Evolutionary conservation across 1,284 basidiomycete species (phyloP).

Genomic region (Peniophora sp.): DNA sequence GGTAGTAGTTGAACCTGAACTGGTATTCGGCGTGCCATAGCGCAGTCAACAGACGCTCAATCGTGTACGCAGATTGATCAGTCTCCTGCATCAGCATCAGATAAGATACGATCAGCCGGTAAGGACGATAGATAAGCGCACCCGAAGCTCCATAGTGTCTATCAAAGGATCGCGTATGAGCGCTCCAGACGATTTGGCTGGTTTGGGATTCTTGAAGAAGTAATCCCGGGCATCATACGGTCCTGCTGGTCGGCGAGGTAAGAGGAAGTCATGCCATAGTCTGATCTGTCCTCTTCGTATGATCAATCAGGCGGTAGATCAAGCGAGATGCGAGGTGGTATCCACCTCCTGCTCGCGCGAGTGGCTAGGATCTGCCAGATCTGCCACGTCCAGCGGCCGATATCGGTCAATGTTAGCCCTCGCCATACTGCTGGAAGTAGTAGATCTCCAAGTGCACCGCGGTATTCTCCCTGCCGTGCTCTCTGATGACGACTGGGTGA

Average conservation of each 20-base stretch:
- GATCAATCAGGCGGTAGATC: too few species aligned
- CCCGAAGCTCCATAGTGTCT: constrained; percentile 55
- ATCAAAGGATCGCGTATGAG: constrained; percentile 54
- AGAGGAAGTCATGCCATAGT: constrained; percentile 55
- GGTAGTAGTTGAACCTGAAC: constrained; percentile 55
- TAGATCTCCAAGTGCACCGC: constrained; percentile 51
- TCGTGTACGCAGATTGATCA: constrained; percentile 52
- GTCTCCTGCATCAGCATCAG: constrained; percentile 20
- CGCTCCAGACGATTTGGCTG: constrained; percentile 23
- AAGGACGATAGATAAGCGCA: constrained; percentile 22
- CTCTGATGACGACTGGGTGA: constrained; percentile 29
- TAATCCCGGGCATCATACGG: constrained; percentile 47
- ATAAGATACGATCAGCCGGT: background rate
- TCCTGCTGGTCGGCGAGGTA: constrained; percentile 48
- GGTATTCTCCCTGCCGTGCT: constrained; percentile 61
- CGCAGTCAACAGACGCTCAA: constrained; percentile 60
- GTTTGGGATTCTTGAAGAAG: constrained; percentile 25
- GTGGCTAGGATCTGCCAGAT: constrained; percentile 70
- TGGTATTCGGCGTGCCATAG: constrained; percentile 77
- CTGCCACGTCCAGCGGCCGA: constrained; percentile 60
- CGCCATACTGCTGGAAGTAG: constrained; percentile 65
- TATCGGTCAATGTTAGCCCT: constrained; percentile 54
- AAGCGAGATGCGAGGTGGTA: background rate
- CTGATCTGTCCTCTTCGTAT: constrained; percentile 49
- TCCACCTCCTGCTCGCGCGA: constrained; percentile 57